Conservation (phyloP, 306 rosid species). For the Vigna radiata region DNA sequence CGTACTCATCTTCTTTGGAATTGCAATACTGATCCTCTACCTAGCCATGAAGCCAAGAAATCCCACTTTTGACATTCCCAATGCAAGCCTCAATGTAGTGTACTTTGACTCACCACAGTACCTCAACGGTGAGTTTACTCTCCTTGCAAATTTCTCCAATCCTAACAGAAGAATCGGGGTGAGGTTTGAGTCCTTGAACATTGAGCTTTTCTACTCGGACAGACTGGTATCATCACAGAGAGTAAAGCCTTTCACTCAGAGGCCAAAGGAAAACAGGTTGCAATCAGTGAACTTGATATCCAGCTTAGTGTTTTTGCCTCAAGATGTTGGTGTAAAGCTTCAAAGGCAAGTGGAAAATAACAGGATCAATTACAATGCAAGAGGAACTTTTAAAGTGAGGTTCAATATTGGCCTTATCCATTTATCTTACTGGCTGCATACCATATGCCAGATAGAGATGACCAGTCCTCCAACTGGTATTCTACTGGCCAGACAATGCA, state of each 20-base stretch:
- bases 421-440: slow-evolving; percentile 69
- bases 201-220: slow-evolving; percentile 74
- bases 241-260: slow-evolving; percentile 69
- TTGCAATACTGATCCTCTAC: slow-evolving; percentile 72
- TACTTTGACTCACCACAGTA: slow-evolving; percentile 80
- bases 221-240: slow-evolving; percentile 73
- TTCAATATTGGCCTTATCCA: slow-evolving; percentile 68
- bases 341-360: slow-evolving; percentile 73
- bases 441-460: slow-evolving; percentile 80
- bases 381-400: slow-evolving; percentile 77
- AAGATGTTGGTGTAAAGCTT: slow-evolving; percentile 71
- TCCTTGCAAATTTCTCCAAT: slow-evolving; percentile 85
- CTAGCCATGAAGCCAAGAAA: slow-evolving; percentile 68
- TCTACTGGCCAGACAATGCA: slow-evolving; percentile 75
- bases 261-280: slow-evolving; percentile 63
- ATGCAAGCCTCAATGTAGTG: slow-evolving; percentile 74
- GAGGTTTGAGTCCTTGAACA: slow-evolving; percentile 64
- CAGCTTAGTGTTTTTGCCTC: slow-evolving; percentile 83
- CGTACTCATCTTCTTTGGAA: slow-evolving; percentile 76
- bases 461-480: slow-evolving; percentile 85
- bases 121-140: slow-evolving; percentile 79
- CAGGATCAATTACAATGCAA: slow-evolving; percentile 61
- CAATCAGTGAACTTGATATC: slow-evolving; percentile 73
- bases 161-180: slow-evolving; percentile 71
- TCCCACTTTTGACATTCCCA: slow-evolving; percentile 77